phyloP scores from a whole-genome alignment of 106 monocot species.

The Amphibolis antarctica region DNA sequence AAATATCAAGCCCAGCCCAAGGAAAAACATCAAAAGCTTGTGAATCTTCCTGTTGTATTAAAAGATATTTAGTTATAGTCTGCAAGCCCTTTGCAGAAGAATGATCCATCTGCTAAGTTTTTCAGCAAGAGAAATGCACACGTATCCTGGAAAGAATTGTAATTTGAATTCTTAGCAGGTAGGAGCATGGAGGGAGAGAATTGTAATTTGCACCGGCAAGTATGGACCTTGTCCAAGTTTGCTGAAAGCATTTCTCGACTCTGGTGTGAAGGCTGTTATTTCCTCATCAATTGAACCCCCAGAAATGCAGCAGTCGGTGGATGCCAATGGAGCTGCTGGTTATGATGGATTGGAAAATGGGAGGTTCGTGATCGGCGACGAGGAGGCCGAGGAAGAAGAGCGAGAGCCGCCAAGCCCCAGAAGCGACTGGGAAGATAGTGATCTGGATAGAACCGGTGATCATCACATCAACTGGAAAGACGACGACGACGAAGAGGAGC shows the following conservation, averaged over 20 bases:
- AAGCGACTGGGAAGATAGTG: constrained; percentile 94
- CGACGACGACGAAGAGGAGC: constrained; percentile 60
- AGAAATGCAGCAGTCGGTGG: constrained; percentile 22
- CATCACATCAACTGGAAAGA: constrained; percentile 19
- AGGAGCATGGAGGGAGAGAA: constrained; percentile 90
- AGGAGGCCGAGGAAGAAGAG: constrained; percentile 48
- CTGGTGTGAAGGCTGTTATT: constrained; percentile 90
- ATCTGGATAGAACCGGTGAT: constrained; percentile 28
- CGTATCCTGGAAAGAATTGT: too few species aligned
- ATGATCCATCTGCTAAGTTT: too few species aligned
- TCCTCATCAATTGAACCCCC: constrained; percentile 58
- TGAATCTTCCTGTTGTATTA: too few species aligned
- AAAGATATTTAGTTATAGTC: too few species aligned
- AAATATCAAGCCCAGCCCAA: too few species aligned
- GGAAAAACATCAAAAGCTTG: too few species aligned
- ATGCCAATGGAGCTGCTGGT: constrained; percentile 21
- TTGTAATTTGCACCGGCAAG: constrained; percentile 73
- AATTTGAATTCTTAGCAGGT: constrained; percentile 28
- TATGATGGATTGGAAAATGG: constrained; percentile 33
- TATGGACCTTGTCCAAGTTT: constrained; percentile 46
- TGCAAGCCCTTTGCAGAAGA: too few species aligned
- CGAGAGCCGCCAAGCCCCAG: constrained; percentile 35
- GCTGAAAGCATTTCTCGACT: constrained; percentile 81
- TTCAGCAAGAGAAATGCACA: too few species aligned
- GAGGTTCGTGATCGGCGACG: constrained; percentile 81